Evolutionary conservation across 257 asterid species (phyloP), one percentile per base, ranked within the genome.

Genomic region (Ballota nigra): DNA sequence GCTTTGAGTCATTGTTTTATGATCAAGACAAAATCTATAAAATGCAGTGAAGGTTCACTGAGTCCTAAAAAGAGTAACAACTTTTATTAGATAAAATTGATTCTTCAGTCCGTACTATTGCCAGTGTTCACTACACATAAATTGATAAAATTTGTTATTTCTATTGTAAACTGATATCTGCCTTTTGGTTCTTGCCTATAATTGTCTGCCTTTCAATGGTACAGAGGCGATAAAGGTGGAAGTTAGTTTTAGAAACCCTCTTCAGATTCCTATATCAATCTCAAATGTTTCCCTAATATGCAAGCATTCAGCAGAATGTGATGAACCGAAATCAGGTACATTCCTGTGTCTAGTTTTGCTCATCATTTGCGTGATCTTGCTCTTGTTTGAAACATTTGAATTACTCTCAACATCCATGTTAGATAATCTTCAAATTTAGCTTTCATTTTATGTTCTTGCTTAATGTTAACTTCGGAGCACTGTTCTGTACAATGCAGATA

Each of bases 191-290:
- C 70, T 73, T 62, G 59, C 64, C 59, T 9, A 74, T 64, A 41
- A 43, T 3, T 77, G 13, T 11, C 57, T 72, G 56, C 63, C 49
- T 71, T 74, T 67, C 55, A 61, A 67, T 81, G 66, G 66, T 75
- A 74, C 96, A 95, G 99, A 95, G 84, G 87, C 90, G 47, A 86
- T 95, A 75, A 87, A 77, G 86, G 89, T 95, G 72, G 88, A 82
- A 58, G 80, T 92, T 76, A 88, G 82, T 80, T 88, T 95, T 70
- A 86, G 73, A 76, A 95, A 95, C 81, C 99, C 99, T 68, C 97
- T 95, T 78, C 97, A 86, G 86, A 88, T 95, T 78, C 94, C 98
- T 75, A 74, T 95, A 72, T 81, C 97, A 16, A 69, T 95, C 72
- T 84, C 99, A 78, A 83, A 84, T 70, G 78, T 87, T 78, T 81